Conservation (phyloP, 495 filamentous ascomycete species). For the Immersiella caudata region DNA sequence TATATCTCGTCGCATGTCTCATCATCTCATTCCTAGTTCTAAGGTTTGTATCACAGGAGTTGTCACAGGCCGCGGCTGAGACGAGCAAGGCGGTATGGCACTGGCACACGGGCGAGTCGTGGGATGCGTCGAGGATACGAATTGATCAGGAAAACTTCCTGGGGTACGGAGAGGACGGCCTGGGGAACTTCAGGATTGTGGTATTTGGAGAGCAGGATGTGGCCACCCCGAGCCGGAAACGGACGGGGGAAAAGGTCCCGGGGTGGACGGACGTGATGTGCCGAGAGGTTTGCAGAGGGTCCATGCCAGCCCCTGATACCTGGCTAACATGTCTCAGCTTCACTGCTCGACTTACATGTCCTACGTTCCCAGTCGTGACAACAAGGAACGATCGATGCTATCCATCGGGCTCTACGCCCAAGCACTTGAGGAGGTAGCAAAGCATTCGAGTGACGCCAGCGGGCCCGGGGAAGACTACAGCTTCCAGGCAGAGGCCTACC, state of each 20-base stretch:
- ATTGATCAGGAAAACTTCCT: neutral
- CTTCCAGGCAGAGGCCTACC: slow-evolving; percentile 41
- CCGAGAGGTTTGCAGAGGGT: neutral
- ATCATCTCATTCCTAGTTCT: slow-evolving; percentile 27
- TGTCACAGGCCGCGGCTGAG: slow-evolving; percentile 7
- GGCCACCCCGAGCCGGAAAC: slow-evolving; percentile 28
- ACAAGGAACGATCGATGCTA: slow-evolving; percentile 28
- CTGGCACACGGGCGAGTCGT: slow-evolving; percentile 27
- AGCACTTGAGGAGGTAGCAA: slow-evolving; percentile 25
- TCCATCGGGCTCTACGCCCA: slow-evolving; percentile 40
- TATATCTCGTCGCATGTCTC: slow-evolving; percentile 28
- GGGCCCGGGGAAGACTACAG: slow-evolving; percentile 40
- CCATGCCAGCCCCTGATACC: neutral
- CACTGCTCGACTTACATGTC: slow-evolving; percentile 38
- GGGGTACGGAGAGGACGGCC: neutral
- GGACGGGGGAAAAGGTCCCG: neutral
- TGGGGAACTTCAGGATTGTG: slow-evolving; percentile 26
- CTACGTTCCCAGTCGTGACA: slow-evolving; percentile 33
- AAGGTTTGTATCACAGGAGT: slow-evolving; percentile 13
- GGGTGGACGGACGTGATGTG: slow-evolving; percentile 12
- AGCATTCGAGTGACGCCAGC: slow-evolving; percentile 10
- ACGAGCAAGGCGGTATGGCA: slow-evolving; percentile 14
- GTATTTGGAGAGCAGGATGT: slow-evolving; percentile 33
- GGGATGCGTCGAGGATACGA: neutral
- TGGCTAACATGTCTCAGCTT: slow-evolving; percentile 35